These are phyloP conservation scores for Cladosporium sp. DNA, from an alignment of 2,329 filamentous ascomycete genomes.

Conservation along the genomic window DNA sequence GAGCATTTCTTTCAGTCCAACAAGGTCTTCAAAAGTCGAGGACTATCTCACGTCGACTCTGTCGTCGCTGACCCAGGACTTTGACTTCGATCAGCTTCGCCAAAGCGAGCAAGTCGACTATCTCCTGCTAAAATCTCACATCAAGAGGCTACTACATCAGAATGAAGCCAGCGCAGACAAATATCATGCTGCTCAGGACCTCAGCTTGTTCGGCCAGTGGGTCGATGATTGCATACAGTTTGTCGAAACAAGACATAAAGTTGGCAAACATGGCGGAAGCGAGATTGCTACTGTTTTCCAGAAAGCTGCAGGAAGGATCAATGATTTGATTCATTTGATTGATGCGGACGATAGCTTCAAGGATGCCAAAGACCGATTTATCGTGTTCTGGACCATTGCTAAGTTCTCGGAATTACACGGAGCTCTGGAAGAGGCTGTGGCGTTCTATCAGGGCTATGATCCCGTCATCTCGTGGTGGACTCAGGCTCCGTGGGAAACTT, in stretches of 20 bases:
- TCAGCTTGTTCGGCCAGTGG: not conserved
- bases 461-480: conserved; percentile 58
- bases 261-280: not conserved
- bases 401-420: conserved; percentile 32
- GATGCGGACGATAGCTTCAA: not conserved
- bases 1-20: not conserved
- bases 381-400: not conserved
- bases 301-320: not conserved
- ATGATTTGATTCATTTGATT: not conserved
- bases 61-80: not conserved
- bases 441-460: conserved; percentile 54
- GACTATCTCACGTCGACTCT: not conserved
- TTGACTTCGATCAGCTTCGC: not conserved
- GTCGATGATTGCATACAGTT: not conserved
- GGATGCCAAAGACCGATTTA: not conserved
- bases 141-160: not conserved
- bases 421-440: conserved; percentile 45
- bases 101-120: not conserved
- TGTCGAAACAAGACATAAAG: not conserved
- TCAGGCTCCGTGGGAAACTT: conserved; percentile 39
- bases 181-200: not conserved
- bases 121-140: not conserved
- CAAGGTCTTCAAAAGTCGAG: not conserved
- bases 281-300: not conserved
- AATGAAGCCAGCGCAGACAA: not conserved